Percentiles rank a stretch among this genome's conserved stretches.
phyloP scores from a whole-genome alignment of 768 basidiomycete species.

The Tricholoma bakamatsutake region DNA sequence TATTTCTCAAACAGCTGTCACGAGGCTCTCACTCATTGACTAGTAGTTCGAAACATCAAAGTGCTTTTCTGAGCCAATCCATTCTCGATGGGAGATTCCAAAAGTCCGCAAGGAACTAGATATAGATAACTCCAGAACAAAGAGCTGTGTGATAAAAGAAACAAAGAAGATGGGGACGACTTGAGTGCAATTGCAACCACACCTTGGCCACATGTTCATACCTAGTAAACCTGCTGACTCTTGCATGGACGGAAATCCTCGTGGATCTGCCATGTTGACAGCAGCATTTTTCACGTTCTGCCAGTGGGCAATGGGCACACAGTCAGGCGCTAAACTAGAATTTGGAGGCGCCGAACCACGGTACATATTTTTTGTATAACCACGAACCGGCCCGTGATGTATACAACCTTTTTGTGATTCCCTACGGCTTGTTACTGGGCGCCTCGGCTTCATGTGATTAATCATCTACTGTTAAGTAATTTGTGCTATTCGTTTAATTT shows the following conservation, averaged over 20 bases:
- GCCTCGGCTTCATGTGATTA: neutral
- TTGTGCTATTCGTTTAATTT: neutral
- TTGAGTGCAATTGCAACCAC: neutral
- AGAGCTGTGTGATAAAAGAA: neutral
- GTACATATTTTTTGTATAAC: neutral
- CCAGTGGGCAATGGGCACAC: neutral
- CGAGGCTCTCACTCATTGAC: too few relatives aligned
- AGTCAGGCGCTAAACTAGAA: too few relatives aligned
- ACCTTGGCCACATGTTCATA: neutral
- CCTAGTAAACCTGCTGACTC: neutral
- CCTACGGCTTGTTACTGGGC: neutral
- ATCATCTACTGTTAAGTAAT: neutral
- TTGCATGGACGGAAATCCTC: neutral
- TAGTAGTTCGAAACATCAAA: too few relatives aligned
- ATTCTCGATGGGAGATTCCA: too few relatives aligned
- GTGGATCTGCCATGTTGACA: neutral
- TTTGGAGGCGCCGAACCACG: neutral
- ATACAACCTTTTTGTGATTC: neutral
- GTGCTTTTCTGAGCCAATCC: too few relatives aligned
- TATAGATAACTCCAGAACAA: neutral
- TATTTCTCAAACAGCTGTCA: too few relatives aligned
- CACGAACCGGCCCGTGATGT: neutral
- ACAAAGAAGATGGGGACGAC: neutral
- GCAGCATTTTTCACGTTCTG: neutral
- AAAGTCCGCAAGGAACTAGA: too few relatives aligned